Evolutionary conservation across 768 basidiomycete species (phyloP), one percentile per base, ranked within the genome.

Genomic region (Rhodotorula graminis): DNA sequence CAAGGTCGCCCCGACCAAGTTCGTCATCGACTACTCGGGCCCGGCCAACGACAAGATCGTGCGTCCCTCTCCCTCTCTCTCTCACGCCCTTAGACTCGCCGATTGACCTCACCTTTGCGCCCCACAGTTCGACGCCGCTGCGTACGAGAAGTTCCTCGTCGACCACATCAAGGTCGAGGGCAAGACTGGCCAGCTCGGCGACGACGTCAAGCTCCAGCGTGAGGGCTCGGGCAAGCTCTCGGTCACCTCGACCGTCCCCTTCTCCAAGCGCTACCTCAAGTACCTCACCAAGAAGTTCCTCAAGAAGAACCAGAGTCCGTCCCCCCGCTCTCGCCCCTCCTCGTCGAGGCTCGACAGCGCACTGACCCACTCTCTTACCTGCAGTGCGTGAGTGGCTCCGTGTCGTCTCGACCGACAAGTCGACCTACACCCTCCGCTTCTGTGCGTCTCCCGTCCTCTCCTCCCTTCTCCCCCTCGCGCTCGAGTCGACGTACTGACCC

Each of bases 211-310:
- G 82, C 88, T 98, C 80, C 82, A 84, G 77, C 89, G 92, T 71
- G 91, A 95, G 83, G 90, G 93, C 93, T 25, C 59, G 23, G 88
- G 84, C 80, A 92, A 89, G 84, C 86, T 98, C 82, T 89, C 88
- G 67, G 87, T 98, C 77, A 88, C 89, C 64, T 89, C 93, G 65
- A 88, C 84, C 80, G 88, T 95, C 81, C 88, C 92, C 68, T 90
- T 97, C 84, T 97, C 95, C 63, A 98, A 98, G 85, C 87, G 79
- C 50, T 97, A 96, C 83, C 88, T 97, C 81, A 97, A 98, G 84
- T 99, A 98, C 84, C 86, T 98, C 72, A 97, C 95, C 74, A 98
- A 98, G 87, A 74, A 74, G 68, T 77, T 92, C 87, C 86, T 98
- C 83, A 98, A 98, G 87, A 18, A 25, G 27, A 19, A 61, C 40